Evolutionary conservation across 78 protist genomes (phyloP), one percentile per base, ranked within the genome.

Genomic region (Bodo saltans): DNA sequence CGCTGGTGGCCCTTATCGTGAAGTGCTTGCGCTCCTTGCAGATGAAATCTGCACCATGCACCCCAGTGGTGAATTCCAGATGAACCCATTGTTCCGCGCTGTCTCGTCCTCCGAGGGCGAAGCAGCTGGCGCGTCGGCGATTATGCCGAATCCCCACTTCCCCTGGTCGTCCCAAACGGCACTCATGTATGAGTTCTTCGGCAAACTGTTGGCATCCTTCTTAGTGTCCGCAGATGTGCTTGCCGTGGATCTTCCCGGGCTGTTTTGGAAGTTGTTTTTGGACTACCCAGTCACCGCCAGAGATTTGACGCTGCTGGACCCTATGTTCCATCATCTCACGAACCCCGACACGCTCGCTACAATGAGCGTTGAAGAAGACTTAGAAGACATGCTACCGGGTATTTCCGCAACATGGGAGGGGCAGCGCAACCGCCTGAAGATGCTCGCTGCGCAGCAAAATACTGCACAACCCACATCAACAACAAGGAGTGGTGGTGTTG

Each of bases 231-330:
- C 23, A 25, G n/a, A 39, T 28, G 34, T 42, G 33, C 70, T 91
- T 27, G 29, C 80, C 0, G 75, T 91, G 1, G 85, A 84, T 41
- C 42, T 91, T 4, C 76, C 94, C 30, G n/a, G 85, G 33, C 32
- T 86, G 21, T 60, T 91, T 0, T 88, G 91, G 92, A 88, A 88
- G 34, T 28, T 2, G 28, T 27, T 76, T 25, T 28, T 38, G 23
- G 52, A 38, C 25, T 47, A 76, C 34, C 53, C 81, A 1, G 34
- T 76, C 3, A 11, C 1, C 3, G 40, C 3, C 69, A 11, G 4
- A 1, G 81, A 76, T 27, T 11, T 76, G 40, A 3, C 1, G 34
- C 12, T 26, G 26, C 11, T 76, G 17, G 81, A 76, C 69, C 12
- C 17, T 2, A 39, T 8, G 34, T 28, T 38, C 17, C 1, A 42